These are phyloP conservation scores for Penicillium pancosmium DNA, from an alignment of 495 filamentous ascomycete species.

Conservation along the genomic window DNA sequence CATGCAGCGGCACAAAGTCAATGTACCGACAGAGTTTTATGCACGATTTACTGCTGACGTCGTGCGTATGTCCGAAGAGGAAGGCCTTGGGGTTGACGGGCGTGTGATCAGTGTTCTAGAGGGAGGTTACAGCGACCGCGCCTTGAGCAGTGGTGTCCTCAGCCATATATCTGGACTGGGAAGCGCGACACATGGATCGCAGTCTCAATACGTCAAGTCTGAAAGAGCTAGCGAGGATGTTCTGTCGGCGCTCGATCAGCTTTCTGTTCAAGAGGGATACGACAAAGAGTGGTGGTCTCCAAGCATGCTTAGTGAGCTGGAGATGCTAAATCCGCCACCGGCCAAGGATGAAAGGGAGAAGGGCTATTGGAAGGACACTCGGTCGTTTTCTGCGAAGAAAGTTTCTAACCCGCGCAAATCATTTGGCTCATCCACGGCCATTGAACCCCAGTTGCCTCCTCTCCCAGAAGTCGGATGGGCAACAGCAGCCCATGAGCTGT, in stretches of 20 bases:
- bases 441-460: slow-evolving; percentile 57
- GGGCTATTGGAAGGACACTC: slow-evolving; percentile 72
- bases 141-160: slow-evolving; percentile 81
- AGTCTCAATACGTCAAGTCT: slow-evolving; percentile 9
- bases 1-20: slow-evolving; percentile 94
- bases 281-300: slow-evolving; percentile 77
- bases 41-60: slow-evolving; percentile 86
- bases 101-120: slow-evolving; percentile 91
- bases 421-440: slow-evolving; percentile 32
- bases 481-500: slow-evolving; percentile 76
- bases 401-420: slow-evolving; percentile 56
- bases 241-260: not conserved
- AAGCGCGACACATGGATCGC: slow-evolving; percentile 26
- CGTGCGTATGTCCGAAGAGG: slow-evolving; percentile 78
- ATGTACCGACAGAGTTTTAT: slow-evolving; percentile 96
- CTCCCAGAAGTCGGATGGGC: slow-evolving; percentile 84
- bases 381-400: slow-evolving; percentile 76
- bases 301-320: slow-evolving; percentile 66
- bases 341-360: slow-evolving; percentile 52
- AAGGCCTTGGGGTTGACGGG: slow-evolving; percentile 74
- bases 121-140: slow-evolving; percentile 92
- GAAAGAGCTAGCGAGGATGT: slow-evolving; percentile 21
- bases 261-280: slow-evolving; percentile 40
- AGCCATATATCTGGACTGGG: slow-evolving; percentile 84
- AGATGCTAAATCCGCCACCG: slow-evolving; percentile 54